Conservation (phyloP, 495 filamentous ascomycete species). For the Astrothelium subdiscretum region DNA sequence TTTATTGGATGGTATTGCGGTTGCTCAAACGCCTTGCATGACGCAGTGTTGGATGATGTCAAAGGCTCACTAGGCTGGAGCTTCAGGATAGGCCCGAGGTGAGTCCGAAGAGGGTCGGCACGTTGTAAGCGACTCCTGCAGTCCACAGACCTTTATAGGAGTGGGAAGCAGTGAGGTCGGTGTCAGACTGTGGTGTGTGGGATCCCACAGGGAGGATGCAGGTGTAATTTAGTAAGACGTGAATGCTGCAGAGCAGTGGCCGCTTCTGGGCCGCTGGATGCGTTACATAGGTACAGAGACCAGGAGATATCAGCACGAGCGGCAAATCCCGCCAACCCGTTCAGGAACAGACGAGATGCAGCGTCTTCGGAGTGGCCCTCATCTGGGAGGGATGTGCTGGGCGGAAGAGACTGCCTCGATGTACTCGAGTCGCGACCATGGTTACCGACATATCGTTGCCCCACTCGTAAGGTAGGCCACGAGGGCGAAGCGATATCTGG, state of each 20-base stretch:
- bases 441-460: too few relatives aligned
- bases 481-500: too few relatives aligned
- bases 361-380: too few relatives aligned
- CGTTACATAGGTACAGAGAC: neutral
- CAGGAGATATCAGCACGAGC: neutral
- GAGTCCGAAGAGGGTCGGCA: neutral
- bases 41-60: neutral
- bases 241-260: neutral
- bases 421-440: too few relatives aligned
- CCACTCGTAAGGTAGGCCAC: too few relatives aligned
- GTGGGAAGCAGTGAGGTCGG: too few relatives aligned
- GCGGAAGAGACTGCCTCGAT: too few relatives aligned
- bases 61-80: neutral
- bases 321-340: neutral
- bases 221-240: neutral
- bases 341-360: neutral
- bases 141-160: too few relatives aligned
- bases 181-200: too few relatives aligned
- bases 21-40: neutral
- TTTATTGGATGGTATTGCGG: neutral
- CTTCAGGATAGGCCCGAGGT: neutral
- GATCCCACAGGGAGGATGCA: too few relatives aligned
- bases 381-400: too few relatives aligned
- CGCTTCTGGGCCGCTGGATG: neutral
- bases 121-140: neutral